phyloP scores from a whole-genome alignment of 1,284 basidiomycete species.

The Naganishia sp. region DNA sequence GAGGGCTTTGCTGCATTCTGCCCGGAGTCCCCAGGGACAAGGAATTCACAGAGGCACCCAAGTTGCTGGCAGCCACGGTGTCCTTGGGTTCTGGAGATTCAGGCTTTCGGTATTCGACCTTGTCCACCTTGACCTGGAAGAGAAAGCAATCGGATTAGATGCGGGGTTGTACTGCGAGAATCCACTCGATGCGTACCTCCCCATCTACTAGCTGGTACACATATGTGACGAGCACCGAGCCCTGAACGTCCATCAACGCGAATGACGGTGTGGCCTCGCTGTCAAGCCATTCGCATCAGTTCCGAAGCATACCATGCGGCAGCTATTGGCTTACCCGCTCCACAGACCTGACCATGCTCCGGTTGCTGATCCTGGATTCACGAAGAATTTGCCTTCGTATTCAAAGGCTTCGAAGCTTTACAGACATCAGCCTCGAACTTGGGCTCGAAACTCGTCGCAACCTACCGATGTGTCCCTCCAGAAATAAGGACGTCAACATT shows the following conservation, averaged over 20 bases:
- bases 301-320: background rate
- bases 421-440: slow-evolving; percentile 1
- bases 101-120: slow-evolving; percentile 55
- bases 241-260: slow-evolving; percentile 92
- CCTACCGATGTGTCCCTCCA: slow-evolving; percentile 90
- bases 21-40: slow-evolving; percentile 24
- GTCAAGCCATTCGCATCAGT: slow-evolving; percentile 12
- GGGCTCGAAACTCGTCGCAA: slow-evolving; percentile 33
- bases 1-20: slow-evolving; percentile 24
- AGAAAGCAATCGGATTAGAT: too few species aligned
- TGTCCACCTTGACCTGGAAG: slow-evolving; percentile 57
- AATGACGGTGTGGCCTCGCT: slow-evolving; percentile 77
- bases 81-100: slow-evolving; percentile 39
- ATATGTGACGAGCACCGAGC: slow-evolving; percentile 89
- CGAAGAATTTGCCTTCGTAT: slow-evolving; percentile 86
- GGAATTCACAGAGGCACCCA: slow-evolving; percentile 20
- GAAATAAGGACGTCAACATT: slow-evolving; percentile 94
- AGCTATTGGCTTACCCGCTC: slow-evolving; percentile 60
- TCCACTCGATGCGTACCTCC: slow-evolving; percentile 62
- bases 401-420: slow-evolving; percentile 88
- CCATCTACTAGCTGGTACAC: slow-evolving; percentile 92
- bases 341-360: slow-evolving; percentile 85
- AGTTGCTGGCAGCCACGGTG: slow-evolving; percentile 11
- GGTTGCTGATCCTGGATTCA: slow-evolving; percentile 93
- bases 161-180: background rate